These are phyloP conservation scores for Chaetomidium leptoderma DNA, from an alignment of 495 filamentous ascomycete genomes.

Conservation along the genomic window DNA sequence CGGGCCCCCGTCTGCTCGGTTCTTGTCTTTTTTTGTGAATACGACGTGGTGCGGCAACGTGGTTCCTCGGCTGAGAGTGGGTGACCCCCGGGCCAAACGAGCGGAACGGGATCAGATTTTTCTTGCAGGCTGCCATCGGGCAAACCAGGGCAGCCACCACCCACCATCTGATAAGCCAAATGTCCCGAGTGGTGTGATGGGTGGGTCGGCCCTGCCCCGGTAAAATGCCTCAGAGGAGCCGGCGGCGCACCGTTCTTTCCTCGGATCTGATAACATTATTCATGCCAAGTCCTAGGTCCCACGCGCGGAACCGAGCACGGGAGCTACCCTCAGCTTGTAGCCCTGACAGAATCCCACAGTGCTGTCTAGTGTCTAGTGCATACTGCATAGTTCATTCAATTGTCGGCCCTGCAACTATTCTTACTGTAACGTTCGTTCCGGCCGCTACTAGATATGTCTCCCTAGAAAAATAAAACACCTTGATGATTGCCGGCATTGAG, in stretches of 20 bases:
- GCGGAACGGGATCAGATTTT: conserved; percentile 15
- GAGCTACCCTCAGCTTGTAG: no score
- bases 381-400: no score
- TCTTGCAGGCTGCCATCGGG: conserved; percentile 6
- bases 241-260: conserved; percentile 3
- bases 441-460: no score
- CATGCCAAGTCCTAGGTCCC: conserved; percentile 24
- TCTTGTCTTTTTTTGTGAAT: no score
- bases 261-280: conserved; percentile 45
- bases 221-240: conserved; percentile 29
- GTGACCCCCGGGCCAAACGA: not conserved
- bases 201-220: conserved; percentile 10
- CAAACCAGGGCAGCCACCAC: conserved; percentile 5
- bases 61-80: not conserved
- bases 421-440: no score
- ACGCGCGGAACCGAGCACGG: not conserved
- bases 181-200: conserved; percentile 10
- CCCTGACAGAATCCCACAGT: no score
- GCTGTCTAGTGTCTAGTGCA: no score
- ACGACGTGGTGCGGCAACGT: not conserved
- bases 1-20: no score
- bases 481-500: not conserved
- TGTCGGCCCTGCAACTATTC: no score
- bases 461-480: not conserved
- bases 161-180: conserved; percentile 36